Evolutionary conservation across 768 basidiomycete genomes (phyloP).

Genomic region (Boletus patriciae): DNA sequence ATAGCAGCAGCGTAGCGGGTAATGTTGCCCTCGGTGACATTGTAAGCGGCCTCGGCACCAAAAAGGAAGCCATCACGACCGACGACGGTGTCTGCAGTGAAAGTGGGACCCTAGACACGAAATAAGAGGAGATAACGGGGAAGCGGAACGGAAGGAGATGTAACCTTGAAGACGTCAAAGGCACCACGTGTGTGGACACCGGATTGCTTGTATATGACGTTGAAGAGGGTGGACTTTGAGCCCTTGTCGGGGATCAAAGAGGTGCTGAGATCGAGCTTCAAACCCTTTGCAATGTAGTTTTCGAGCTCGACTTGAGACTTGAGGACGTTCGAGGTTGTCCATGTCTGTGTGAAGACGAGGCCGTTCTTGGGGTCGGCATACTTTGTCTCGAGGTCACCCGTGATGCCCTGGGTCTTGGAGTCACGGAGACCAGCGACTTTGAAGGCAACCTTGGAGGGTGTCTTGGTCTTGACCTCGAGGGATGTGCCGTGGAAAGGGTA

Average conservation of each 20-base stretch:
- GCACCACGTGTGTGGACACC: constrained; percentile 88
- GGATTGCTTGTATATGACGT: constrained; percentile 92
- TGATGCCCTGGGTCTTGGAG: constrained; percentile 69
- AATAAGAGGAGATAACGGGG: neutral
- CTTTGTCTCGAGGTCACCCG: constrained; percentile 94
- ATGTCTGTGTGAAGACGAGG: constrained; percentile 89
- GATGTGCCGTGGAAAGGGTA: constrained; percentile 73
- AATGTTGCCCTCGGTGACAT: constrained; percentile 90
- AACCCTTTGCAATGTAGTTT: constrained; percentile 94
- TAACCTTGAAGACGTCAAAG: constrained; percentile 93
- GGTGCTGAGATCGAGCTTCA: constrained; percentile 91
- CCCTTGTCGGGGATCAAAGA: constrained; percentile 85
- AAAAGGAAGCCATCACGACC: constrained; percentile 97
- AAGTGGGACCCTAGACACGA: constrained; percentile 80
- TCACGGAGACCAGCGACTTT: constrained; percentile 86
- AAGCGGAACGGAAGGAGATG: constrained; percentile 18
- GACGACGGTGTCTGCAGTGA: constrained; percentile 93
- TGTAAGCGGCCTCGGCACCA: constrained; percentile 95
- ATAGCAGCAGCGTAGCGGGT: constrained; percentile 89
- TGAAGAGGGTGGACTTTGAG: constrained; percentile 79
- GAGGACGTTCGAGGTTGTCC: constrained; percentile 94
- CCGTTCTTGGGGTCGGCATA: constrained; percentile 90
- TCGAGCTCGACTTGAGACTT: constrained; percentile 92
- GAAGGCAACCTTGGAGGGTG: constrained; percentile 89
- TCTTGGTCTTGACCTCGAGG: constrained; percentile 87